Base-by-base conservation (phyloP, 805 yeast genomes). In the Barnettozyma sucrosica region DNA sequence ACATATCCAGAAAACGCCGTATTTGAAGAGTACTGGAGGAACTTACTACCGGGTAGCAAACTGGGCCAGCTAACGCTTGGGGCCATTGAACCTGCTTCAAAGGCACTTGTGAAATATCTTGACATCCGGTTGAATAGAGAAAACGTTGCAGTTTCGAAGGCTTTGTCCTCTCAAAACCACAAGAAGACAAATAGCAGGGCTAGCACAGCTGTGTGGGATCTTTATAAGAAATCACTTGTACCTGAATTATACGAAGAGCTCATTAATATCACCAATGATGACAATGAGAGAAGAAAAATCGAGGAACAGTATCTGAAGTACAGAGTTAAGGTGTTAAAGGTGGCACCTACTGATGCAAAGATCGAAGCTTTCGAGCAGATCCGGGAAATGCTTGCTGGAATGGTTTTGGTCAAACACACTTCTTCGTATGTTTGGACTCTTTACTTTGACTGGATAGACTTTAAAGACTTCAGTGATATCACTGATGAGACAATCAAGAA, bases 361-460 rank as follows among this genome's bases (percentile, higher is more conserved):
- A 60, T 63, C 14, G 49, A 47, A 2, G 56, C 75, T 24, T 67
- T 68, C 9, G 55, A 56, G 1, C 73, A 76, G 24, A 66, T 89
- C 4, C 67, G 68, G 39, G 79, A 76, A 9, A 72, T 80, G 74
- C 78, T 80, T 0, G 81, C 79, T 13, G 95, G 85, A 32, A 78
- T 90, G 82, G 79, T 89, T 4, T 66, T 83, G 14, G 78, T 92
- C 14, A 75, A 79, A 36, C 77, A 83, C 20, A 72, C 75, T 1
- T 80, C 80, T 6, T 69, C 77, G 33, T 67, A 75, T 26, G 87
- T 89, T 1, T 90, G 96, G 96, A 71, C 74, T 34, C 58, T 82
- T 10, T 79, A 79, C 57, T 76, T 89, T 48, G 93, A 89, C 53
- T 85, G 92, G 84, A 55, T 68, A 23, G 96, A 89, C 62, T 74